Conservation (phyloP, 2,329 filamentous ascomycete species). For the Epichloe sp. region DNA sequence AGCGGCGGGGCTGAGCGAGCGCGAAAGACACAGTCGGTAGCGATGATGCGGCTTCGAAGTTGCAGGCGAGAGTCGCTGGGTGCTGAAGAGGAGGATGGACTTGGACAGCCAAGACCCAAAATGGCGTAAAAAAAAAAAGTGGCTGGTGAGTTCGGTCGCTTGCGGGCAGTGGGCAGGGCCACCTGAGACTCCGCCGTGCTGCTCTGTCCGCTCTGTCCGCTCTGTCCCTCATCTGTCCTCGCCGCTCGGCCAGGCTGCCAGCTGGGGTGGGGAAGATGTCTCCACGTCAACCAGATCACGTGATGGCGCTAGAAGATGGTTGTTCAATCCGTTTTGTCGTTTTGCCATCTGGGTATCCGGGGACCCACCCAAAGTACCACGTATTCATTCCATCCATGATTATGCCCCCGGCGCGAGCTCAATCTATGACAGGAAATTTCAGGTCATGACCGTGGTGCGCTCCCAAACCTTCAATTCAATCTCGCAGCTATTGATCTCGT, state of each 20-base stretch:
- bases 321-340: background rate
- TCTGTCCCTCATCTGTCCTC: too few relatives aligned
- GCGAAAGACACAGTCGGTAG: conserved; percentile 6
- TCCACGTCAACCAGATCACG: conserved; percentile 4
- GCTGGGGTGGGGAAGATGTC: background rate
- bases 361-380: conserved; percentile 5
- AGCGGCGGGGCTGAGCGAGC: conserved; percentile 8
- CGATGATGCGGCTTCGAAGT: conserved; percentile 10
- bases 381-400: background rate
- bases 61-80: conserved; percentile 1
- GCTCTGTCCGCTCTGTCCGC: too few relatives aligned
- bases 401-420: background rate
- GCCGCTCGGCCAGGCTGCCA: too few relatives aligned
- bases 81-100: background rate
- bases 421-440: background rate
- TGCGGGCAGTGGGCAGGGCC: background rate
- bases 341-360: background rate
- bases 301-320: background rate
- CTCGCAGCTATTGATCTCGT: background rate
- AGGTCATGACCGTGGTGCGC: background rate
- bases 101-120: conserved; percentile 12
- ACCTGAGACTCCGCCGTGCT: background rate
- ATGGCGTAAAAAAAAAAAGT: conserved; percentile 15
- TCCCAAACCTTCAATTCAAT: background rate
- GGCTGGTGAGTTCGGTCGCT: conserved; percentile 19